Conservation (phyloP, 352 stramenopile species). For the Stephanocyclus meneghinianus region DNA sequence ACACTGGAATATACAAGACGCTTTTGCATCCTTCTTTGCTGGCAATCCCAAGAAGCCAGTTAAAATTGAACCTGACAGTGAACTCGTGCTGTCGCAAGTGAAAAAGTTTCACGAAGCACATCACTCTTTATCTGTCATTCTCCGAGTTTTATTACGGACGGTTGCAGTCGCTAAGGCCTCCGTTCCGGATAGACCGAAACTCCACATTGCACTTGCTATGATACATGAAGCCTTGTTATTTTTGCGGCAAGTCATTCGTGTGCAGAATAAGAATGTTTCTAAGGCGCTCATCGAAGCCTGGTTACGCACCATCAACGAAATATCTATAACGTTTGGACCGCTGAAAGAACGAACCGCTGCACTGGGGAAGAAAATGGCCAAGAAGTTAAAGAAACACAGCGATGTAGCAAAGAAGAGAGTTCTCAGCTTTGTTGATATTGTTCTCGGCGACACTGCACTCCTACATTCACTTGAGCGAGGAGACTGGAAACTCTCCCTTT, state of each 20-base stretch:
- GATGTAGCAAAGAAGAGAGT: slow-evolving; percentile 68
- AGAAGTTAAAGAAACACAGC: slow-evolving; percentile 73
- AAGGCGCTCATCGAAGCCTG: slow-evolving; percentile 63
- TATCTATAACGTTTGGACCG: slow-evolving; percentile 69
- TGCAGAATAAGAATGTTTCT: slow-evolving; percentile 73
- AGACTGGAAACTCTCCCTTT: slow-evolving; percentile 64
- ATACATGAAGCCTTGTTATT: slow-evolving; percentile 73
- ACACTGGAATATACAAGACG: slow-evolving; percentile 45
- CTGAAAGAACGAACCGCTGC: slow-evolving; percentile 64
- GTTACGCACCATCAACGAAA: slow-evolving; percentile 65
- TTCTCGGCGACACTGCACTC: slow-evolving; percentile 70
- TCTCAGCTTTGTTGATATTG: slow-evolving; percentile 72
- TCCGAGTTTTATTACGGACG: slow-evolving; percentile 70
- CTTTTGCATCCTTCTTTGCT: slow-evolving; percentile 43
- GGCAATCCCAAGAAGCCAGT: slow-evolving; percentile 11
- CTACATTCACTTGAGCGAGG: slow-evolving; percentile 69
- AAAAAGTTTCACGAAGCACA: slow-evolving; percentile 51
- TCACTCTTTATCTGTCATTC: slow-evolving; percentile 45
- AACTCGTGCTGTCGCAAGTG: slow-evolving; percentile 28
- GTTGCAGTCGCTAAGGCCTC: slow-evolving; percentile 62
- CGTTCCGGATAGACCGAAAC: slow-evolving; percentile 69
- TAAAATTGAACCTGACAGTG: slow-evolving; percentile 13
- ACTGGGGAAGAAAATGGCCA: slow-evolving; percentile 70
- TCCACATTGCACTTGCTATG: slow-evolving; percentile 71
- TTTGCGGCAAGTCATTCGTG: slow-evolving; percentile 63